Base-by-base conservation (phyloP, 371 early-diverging fungal species). In the Mortierella sp. region DNA sequence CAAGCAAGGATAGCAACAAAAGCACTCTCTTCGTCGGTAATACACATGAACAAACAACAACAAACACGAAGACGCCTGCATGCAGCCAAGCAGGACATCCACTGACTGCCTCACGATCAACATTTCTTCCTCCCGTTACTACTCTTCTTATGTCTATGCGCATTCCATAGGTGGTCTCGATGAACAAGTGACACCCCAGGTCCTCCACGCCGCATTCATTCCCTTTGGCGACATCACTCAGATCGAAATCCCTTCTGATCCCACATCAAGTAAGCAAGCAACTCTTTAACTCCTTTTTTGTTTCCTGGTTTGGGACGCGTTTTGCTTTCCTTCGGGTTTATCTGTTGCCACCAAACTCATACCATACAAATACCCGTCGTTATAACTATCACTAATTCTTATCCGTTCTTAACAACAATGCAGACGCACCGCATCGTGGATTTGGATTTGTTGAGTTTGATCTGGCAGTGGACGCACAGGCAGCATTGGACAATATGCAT, bases 391-490 rank as follows among this genome's bases (percentile, higher is more conserved):
- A 47, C 9, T 7, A 34, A 5, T 21, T 4, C 7, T 26, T 10
- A 2, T 47, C 16, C 16, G 9, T 28, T 8, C n/a, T 34, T n/a
- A 65, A 21, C 3, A 14, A 45, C n/a, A 38, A 38, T 38, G 42
- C 84, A 91, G 93, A 84, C 38, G 94, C 93, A 74, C 88, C 88
- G 47, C 98, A 98, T 86, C 92, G 96, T 63, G 99, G 99, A 0
- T 98, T 97, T 88, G 99, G 97, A 14, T 98, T 99, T 88, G 92
- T 99, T 14, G 97, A 98, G 88, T 99, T 94, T 82, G 99, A 98
- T 85, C 86, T 91, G 26, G 86, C 93, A 13, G 94, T 92, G 44
- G 99, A 99, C 89, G 97, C 98, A 8, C 68, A 85, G 47, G 97
- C 95, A 28, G 99, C 99, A 34, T 92, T 96, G 55, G 97, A 97